Percentiles rank a stretch among this genome's conserved stretches.
These are phyloP conservation scores for Castanea crenata DNA, from an alignment of 306 rosid genomes.

Conservation along the genomic window DNA sequence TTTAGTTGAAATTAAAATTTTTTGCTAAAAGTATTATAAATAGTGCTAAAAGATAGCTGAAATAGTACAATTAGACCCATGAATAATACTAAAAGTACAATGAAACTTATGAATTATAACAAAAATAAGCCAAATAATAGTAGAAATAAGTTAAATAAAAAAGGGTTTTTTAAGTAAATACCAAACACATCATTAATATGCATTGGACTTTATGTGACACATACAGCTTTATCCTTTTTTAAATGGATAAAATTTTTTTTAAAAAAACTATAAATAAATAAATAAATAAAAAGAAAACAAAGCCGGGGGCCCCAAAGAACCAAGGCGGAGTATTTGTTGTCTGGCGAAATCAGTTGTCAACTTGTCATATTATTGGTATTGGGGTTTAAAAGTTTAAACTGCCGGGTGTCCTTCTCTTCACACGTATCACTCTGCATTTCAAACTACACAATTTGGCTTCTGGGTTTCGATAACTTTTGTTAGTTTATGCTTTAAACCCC, in stretches of 20 bases:
- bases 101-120: fast-evolving
- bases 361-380: too few species aligned
- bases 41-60: too few species aligned
- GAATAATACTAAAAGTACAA: too few species aligned
- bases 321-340: neutral
- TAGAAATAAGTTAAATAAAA: too few species aligned
- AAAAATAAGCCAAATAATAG: too few species aligned
- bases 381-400: neutral
- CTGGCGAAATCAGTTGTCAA: neutral
- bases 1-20: fast-evolving
- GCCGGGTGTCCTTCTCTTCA: neutral
- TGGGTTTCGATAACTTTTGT: neutral
- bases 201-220: too few species aligned
- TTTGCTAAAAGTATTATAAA: fast-evolving
- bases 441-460: neutral
- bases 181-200: too few species aligned
- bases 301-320: neutral
- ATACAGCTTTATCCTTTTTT: too few species aligned
- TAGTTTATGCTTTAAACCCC: too few species aligned
- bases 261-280: neutral
- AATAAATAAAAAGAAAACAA: neutral
- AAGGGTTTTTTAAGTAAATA: too few species aligned
- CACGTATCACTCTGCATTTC: neutral
- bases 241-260: neutral
- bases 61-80: fast-evolving